Evolutionary conservation across 176 grass and related monocot species (phyloP).

Genomic region (Thinopyrum elongatum): DNA sequence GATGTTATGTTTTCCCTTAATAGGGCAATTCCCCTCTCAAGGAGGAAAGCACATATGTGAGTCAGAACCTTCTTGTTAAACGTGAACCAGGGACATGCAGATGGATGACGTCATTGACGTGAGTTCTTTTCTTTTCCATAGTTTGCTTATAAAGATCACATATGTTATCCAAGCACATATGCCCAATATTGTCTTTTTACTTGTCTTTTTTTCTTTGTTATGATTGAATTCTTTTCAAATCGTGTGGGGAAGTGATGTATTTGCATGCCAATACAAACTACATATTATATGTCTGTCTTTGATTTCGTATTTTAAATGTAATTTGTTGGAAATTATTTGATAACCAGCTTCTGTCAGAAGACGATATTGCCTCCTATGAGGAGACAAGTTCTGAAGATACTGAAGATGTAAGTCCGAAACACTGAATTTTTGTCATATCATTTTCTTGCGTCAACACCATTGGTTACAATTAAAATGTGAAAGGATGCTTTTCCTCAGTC

Average conservation of each 20-base stretch:
- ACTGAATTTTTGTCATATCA: background rate
- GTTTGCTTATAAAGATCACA: background rate
- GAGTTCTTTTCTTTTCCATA: background rate
- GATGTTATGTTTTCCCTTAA: background rate
- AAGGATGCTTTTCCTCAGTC: background rate
- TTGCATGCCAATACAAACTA: background rate
- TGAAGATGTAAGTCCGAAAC: conserved; percentile 45
- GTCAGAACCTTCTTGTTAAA: background rate
- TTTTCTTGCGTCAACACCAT: background rate
- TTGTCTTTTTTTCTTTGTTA: background rate
- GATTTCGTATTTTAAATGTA: background rate
- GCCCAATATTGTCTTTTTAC: background rate
- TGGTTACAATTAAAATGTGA: background rate
- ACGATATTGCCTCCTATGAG: background rate
- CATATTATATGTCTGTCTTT: background rate
- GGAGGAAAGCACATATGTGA: conserved; percentile 9
- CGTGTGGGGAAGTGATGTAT: background rate
- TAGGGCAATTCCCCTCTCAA: background rate
- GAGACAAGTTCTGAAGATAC: conserved; percentile 29
- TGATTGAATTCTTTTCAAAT: background rate
- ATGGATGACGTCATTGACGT: conserved; percentile 1
- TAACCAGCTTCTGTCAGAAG: background rate
- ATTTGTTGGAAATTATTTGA: conserved; percentile 5
- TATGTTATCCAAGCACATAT: background rate
- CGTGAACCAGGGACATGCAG: background rate